A percentile compares a stretch with the other conserved stretches of the same genome.
Conservation (phyloP, 2,329 filamentous ascomycete species). For the Zasmidium citrigriseum region DNA sequence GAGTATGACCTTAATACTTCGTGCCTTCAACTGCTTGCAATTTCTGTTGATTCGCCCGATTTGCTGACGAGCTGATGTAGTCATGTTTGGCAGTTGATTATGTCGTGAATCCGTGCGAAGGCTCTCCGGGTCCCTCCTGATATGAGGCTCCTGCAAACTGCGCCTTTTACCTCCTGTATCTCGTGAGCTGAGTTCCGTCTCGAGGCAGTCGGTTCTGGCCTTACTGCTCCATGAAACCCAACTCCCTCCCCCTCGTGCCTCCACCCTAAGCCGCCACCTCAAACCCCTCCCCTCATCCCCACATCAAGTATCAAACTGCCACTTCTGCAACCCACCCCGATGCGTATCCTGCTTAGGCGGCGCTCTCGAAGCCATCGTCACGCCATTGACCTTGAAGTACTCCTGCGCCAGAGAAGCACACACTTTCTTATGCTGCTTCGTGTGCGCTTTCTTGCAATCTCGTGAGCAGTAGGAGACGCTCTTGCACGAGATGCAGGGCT, state of each 20-base stretch:
- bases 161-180: too few relatives aligned
- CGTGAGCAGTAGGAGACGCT: conserved; percentile 42
- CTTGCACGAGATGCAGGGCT: conserved; percentile 42
- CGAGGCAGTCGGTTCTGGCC: too few relatives aligned
- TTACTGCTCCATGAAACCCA: too few relatives aligned
- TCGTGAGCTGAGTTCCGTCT: too few relatives aligned
- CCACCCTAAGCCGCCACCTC: too few relatives aligned
- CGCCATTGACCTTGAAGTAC: conserved; percentile 39
- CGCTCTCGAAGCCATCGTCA: conserved; percentile 41
- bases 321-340: conserved; percentile 41
- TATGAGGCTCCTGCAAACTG: too few relatives aligned
- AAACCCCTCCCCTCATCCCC: not conserved
- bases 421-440: conserved; percentile 43
- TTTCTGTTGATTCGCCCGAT: not conserved
- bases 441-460: conserved; percentile 42
- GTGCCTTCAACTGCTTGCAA: too few relatives aligned
- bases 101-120: too few relatives aligned
- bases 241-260: too few relatives aligned
- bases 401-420: conserved; percentile 42
- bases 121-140: too few relatives aligned
- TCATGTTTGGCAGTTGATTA: too few relatives aligned
- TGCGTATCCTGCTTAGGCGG: conserved; percentile 35
- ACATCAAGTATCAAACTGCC: conserved; percentile 38
- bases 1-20: too few relatives aligned
- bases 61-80: not conserved